Evolutionary conservation across 805 yeast species (phyloP), one percentile per base, ranked within the genome.

Genomic region (Candida coleopterorum): DNA sequence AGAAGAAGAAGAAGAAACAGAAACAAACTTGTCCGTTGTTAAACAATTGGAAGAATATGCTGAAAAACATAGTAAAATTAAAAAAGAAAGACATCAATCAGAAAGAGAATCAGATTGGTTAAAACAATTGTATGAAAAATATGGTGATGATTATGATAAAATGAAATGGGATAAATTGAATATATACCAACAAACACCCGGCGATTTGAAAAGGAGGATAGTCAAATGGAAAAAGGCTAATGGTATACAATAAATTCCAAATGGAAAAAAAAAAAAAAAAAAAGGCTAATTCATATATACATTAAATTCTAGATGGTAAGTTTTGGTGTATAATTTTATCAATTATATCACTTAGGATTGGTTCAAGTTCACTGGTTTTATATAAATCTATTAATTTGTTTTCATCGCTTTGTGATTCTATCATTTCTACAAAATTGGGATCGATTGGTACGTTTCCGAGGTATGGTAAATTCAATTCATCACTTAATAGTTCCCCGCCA

Each of bases 91-190:
- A 50, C 59, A 58, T 15, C 84, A 77, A 47, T 75, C 86, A 42
- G 81, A 72, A 28, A 67, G 95, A 48, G 97, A 93, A 58, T 62
- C 59, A 30, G 82, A 73, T 23, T 87, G 96, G 95, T 58, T 85
- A 28, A 60, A 56, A 32, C 60, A 59, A 17, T 65, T 93, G 26
- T 71, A 79, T 41, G 76, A 75, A 15, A 87, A 86, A 56, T 79
- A 93, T 53, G 96, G 96, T 12, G 94, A 87, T 46, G 82, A 93
- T 56, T 88, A 79, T 55, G 81, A 74, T 32, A 85, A 80, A 49
- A 93, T 93, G 98, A 82, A 78, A 56, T 84, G 95, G 85, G 98
- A 93, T 58, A 76, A 75, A 60, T 69, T 89, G 44, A 90, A 90
- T 58, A 74, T 81, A 2, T 75, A 72, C 60, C 97, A 89, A 63